Evolutionary conservation across 106 monocot species (phyloP), one percentile per base, ranked within the genome.

Genomic region (Triglochin maritima): DNA sequence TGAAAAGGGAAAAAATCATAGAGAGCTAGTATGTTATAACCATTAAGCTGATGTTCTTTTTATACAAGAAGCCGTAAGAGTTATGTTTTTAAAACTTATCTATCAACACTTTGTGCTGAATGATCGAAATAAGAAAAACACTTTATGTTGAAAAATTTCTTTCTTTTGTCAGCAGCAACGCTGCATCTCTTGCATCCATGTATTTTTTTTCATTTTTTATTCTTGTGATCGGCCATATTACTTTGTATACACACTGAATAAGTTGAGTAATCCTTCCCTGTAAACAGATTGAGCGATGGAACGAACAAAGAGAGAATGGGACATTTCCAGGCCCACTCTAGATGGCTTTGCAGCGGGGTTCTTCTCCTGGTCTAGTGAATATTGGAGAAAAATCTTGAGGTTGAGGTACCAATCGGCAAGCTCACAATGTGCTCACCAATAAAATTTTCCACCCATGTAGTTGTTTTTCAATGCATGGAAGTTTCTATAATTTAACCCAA

Each of bases 301-400:
- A 88, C 45, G 89, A 85, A 71, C 89, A 89, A 67, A 82, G 85
- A 66, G 82, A 85, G 62, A 89, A 82, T 57, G 89, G 89, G 46
- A 89, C 89, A 11, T 89, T 89, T 62, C 89, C 89, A 45, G 89
- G 89, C 69, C 89, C 89, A 50, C 54, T 89, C 45, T 88, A 66
- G 52, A 42, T 41, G 50, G 11, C 9, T 53, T 6, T 17, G 43
- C 6, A 60, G 60, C 17, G 29, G 29, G 29, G 10, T 9, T 3
- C 60, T 29, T 60, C 17, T 9, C 60, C 17, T 60, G 7, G 8
- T 8, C 10, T 55, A 55, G 10, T 50, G 10, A 50, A 50, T 50
- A 0, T 29, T 7, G 50, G 50, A 50, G 50, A 50, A 7, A 7
- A 10, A 55, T 55, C 3, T 55, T 55, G 10, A 55, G 3, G 10